phyloP scores from a whole-genome alignment of 495 filamentous ascomycete genomes.

The Staphylotrichum longicolle region DNA sequence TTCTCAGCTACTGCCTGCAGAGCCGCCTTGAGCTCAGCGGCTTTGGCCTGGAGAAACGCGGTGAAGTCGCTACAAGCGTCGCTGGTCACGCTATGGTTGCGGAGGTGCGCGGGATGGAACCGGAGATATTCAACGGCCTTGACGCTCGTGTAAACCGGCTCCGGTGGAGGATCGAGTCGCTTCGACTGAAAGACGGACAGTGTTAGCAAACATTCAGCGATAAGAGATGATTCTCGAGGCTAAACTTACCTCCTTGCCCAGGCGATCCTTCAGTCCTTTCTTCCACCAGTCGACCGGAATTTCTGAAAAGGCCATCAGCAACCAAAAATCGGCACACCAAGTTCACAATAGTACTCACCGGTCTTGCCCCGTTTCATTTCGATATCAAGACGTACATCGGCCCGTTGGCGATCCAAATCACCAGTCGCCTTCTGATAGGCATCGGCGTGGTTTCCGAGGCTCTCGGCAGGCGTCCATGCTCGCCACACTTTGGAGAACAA shows the following conservation, averaged over 20 bases:
- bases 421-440: slow-evolving; percentile 27
- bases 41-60: slow-evolving; percentile 17
- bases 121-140: slow-evolving; percentile 25
- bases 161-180: slow-evolving; percentile 15
- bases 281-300: slow-evolving; percentile 31
- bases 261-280: slow-evolving; percentile 18
- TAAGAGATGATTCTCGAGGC: neutral
- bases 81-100: slow-evolving; percentile 14
- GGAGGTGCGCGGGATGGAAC: slow-evolving; percentile 25
- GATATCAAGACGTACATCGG: slow-evolving; percentile 30
- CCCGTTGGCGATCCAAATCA: slow-evolving; percentile 28
- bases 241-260: slow-evolving; percentile 13
- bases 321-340: neutral
- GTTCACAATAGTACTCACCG: slow-evolving; percentile 1
- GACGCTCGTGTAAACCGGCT: slow-evolving; percentile 23
- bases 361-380: slow-evolving; percentile 25
- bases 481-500: slow-evolving; percentile 27
- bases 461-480: slow-evolving; percentile 33
- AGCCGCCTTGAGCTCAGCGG: slow-evolving; percentile 14
- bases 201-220: slow-evolving; percentile 3
- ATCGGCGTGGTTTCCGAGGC: slow-evolving; percentile 29
- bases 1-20: slow-evolving; percentile 14
- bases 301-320: slow-evolving; percentile 18
- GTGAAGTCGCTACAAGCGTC: slow-evolving; percentile 19
- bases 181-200: neutral